These are phyloP conservation scores for Candida sanyiensis DNA, from an alignment of 805 yeast species.

Conservation along the genomic window DNA sequence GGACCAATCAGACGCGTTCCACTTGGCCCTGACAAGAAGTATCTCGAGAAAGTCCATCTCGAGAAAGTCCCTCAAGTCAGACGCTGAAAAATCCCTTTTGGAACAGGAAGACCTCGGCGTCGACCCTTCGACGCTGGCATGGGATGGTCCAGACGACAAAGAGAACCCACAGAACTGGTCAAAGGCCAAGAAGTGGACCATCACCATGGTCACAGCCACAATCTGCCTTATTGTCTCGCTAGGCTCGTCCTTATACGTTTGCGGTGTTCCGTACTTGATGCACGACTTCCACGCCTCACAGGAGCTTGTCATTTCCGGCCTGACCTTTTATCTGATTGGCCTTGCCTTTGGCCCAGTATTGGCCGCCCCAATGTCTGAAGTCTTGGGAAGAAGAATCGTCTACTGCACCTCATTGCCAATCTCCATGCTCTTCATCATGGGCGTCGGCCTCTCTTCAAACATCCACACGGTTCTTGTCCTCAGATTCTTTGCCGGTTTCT, in stretches of 20 bases:
- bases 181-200: slow-evolving; percentile 52
- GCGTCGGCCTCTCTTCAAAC: slow-evolving; percentile 59
- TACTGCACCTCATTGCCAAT: slow-evolving; percentile 55
- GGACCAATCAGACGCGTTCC: slow-evolving; percentile 18
- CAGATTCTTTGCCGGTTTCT: slow-evolving; percentile 68
- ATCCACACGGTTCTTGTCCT: slow-evolving; percentile 59
- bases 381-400: slow-evolving; percentile 60
- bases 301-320: slow-evolving; percentile 59
- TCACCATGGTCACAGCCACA: slow-evolving; percentile 58
- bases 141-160: slow-evolving; percentile 60
- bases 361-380: slow-evolving; percentile 68
- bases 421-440: slow-evolving; percentile 69
- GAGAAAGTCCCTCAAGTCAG: slow-evolving; percentile 7
- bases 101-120: slow-evolving; percentile 24
- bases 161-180: slow-evolving; percentile 72
- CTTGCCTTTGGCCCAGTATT: slow-evolving; percentile 64
- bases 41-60: slow-evolving; percentile 22
- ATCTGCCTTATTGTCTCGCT: slow-evolving; percentile 66
- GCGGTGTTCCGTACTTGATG: slow-evolving; percentile 54
- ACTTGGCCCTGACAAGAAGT: slow-evolving; percentile 22
- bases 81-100: slow-evolving; percentile 6
- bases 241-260: slow-evolving; percentile 69
- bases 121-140: slow-evolving; percentile 39
- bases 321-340: slow-evolving; percentile 67
- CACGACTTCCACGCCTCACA: slow-evolving; percentile 46